Percentiles rank a stretch among this genome's conserved stretches.
phyloP scores from a whole-genome alignment of 2,329 filamentous ascomycete genomes.

The Ascochyta pisi region DNA sequence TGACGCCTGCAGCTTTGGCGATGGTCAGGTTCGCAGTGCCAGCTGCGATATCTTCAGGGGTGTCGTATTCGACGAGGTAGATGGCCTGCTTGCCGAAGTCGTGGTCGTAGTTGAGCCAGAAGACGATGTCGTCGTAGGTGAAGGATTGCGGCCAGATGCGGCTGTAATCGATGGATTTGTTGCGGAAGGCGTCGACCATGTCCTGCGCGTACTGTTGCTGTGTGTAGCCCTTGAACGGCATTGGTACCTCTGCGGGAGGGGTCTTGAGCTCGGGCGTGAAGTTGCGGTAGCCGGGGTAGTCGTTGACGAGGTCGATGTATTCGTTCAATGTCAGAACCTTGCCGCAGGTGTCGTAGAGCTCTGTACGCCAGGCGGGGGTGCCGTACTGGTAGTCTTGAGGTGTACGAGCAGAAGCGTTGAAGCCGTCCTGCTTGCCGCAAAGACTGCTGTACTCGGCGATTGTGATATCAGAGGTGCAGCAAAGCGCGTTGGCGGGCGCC shows the following conservation, averaged over 20 bases:
- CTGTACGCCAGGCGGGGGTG: constrained; percentile 66
- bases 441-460: constrained; percentile 26
- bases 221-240: constrained; percentile 72
- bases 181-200: constrained; percentile 54
- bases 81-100: constrained; percentile 66
- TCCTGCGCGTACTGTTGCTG: constrained; percentile 69
- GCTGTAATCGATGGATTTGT: constrained; percentile 43
- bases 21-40: constrained; percentile 62
- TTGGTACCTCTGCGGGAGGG: constrained; percentile 61
- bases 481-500: constrained; percentile 22
- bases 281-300: constrained; percentile 59
- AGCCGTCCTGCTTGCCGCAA: constrained; percentile 46
- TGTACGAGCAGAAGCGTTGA: constrained; percentile 68
- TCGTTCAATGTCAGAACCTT: constrained; percentile 64
- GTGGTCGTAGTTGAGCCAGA: constrained; percentile 69
- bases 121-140: constrained; percentile 65
- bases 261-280: constrained; percentile 73
- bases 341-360: constrained; percentile 68
- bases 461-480: constrained; percentile 29
- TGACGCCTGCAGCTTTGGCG: constrained; percentile 63
- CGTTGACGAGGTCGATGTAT: constrained; percentile 65
- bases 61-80: constrained; percentile 66
- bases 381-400: constrained; percentile 62
- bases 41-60: constrained; percentile 53
- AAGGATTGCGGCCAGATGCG: constrained; percentile 66